Conservation (phyloP, 2,329 filamentous ascomycete genomes). For the Trichoderma breve region DNA sequence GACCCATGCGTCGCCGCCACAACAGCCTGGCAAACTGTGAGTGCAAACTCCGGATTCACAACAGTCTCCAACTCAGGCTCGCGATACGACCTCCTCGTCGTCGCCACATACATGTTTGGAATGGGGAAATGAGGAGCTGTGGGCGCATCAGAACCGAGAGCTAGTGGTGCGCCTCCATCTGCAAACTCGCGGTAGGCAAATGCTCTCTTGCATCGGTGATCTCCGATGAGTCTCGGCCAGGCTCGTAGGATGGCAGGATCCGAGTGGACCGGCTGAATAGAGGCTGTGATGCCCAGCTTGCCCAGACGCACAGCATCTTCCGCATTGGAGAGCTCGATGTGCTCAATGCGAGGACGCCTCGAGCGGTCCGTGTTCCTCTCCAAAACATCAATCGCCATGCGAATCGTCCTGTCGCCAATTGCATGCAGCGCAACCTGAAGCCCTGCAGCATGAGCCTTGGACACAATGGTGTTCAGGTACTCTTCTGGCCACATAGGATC, state of each 20-base stretch:
- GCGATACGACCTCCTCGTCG: constrained; percentile 54
- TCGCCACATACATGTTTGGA: constrained; percentile 58
- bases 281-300: constrained; percentile 57
- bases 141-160: constrained; percentile 59
- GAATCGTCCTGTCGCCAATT: constrained; percentile 61
- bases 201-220: constrained; percentile 52
- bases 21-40: constrained; percentile 54
- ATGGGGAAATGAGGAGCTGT: constrained; percentile 56
- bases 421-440: constrained; percentile 64
- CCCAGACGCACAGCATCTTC: constrained; percentile 57
- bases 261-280: constrained; percentile 57
- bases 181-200: constrained; percentile 64
- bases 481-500: constrained; percentile 55
- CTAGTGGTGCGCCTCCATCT: constrained; percentile 52
- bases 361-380: constrained; percentile 42
- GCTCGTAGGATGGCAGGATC: constrained; percentile 61
- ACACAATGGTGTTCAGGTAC: constrained; percentile 53
- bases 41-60: constrained; percentile 53
- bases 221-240: constrained; percentile 58
- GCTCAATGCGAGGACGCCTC: constrained; percentile 61
- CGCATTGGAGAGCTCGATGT: constrained; percentile 57
- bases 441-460: constrained; percentile 50
- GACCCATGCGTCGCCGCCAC: constrained; percentile 54
- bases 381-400: constrained; percentile 56
- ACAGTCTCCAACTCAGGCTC: constrained; percentile 42